A percentile compares a stretch with the other conserved stretches of the same genome.
Conservation (phyloP, 1,139 yeast genomes). For the Meyerozyma athensensis region DNA sequence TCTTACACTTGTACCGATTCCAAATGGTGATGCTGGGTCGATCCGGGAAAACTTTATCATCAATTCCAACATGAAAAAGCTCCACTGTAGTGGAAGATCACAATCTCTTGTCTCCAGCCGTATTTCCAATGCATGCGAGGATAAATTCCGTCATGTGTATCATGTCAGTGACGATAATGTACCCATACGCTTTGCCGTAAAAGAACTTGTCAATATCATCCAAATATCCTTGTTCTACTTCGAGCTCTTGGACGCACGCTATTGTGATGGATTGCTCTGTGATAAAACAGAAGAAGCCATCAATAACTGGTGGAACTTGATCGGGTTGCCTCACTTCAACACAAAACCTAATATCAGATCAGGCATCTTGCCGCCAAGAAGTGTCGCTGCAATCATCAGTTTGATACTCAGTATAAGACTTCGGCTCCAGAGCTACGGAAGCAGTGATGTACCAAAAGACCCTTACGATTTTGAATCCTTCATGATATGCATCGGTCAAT, state of each 20-base stretch:
- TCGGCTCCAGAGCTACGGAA: conserved; percentile 61
- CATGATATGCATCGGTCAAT: conserved; percentile 57
- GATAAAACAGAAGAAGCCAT: conserved; percentile 71
- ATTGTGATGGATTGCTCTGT: conserved; percentile 83
- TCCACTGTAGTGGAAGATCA: conserved; percentile 84
- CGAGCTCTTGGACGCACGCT: conserved; percentile 60
- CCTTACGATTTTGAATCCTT: conserved; percentile 73
- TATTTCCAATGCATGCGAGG: conserved; percentile 75
- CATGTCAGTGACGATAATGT: conserved; percentile 43
- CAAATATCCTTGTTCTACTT: conserved; percentile 79
- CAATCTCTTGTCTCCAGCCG: conserved; percentile 56
- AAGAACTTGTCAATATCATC: conserved; percentile 66
- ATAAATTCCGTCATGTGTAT: conserved; percentile 77
- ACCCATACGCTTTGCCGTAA: conserved; percentile 63
- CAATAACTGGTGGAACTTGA: conserved; percentile 74
- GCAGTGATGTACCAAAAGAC: conserved; percentile 80
- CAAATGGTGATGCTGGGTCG: conserved; percentile 53
- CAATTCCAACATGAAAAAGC: conserved; percentile 69
- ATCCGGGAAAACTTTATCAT: conserved; percentile 58
- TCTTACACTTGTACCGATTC: conserved; percentile 64
- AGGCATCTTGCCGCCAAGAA: conserved; percentile 58
- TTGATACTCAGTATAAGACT: conserved; percentile 62
- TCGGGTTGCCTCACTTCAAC: conserved; percentile 62
- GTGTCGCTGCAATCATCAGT: conserved; percentile 47
- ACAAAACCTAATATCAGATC: conserved; percentile 41